phyloP scores from a whole-genome alignment of 257 asterid genomes.

The Solanum chmielewskii region DNA sequence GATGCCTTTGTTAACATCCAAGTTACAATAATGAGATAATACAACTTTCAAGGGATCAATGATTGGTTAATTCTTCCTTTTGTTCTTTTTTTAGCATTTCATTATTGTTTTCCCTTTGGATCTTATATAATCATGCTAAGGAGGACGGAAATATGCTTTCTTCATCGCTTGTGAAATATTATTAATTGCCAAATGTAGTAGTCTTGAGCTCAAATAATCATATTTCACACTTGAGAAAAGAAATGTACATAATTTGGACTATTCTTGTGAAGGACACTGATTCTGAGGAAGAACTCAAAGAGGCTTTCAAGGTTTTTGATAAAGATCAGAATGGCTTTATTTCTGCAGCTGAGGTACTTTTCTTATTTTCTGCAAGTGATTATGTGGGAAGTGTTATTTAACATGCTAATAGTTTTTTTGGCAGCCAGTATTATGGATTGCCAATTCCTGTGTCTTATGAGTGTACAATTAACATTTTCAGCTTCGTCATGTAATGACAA shows the following conservation, averaged over 20 bases:
- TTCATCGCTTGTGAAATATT: not conserved
- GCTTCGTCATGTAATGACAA: conserved; percentile 54
- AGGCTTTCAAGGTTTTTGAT: conserved; percentile 50
- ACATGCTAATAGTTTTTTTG: not conserved
- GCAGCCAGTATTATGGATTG: not conserved
- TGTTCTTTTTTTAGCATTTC: not conserved
- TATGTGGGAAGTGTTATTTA: not conserved
- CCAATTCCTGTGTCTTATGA: not conserved
- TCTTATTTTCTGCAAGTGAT: not conserved
- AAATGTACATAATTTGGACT: not conserved
- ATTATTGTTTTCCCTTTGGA: not conserved
- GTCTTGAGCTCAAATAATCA: not conserved
- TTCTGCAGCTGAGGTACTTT: conserved; percentile 48
- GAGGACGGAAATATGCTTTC: not conserved
- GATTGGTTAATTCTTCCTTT: not conserved
- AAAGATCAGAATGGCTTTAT: conserved; percentile 56
- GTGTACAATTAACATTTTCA: not conserved
- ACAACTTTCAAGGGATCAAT: not conserved
- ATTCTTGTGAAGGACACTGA: conserved; percentile 40
- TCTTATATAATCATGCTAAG: not conserved
- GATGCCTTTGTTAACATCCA: not conserved
- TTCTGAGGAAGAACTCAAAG: conserved; percentile 48
- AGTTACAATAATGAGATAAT: not conserved
- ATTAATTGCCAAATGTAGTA: not conserved
- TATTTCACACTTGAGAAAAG: not conserved